Base-by-base conservation (phyloP, 176 grass and related monocot species). In the Oryza glumipatula region DNA sequence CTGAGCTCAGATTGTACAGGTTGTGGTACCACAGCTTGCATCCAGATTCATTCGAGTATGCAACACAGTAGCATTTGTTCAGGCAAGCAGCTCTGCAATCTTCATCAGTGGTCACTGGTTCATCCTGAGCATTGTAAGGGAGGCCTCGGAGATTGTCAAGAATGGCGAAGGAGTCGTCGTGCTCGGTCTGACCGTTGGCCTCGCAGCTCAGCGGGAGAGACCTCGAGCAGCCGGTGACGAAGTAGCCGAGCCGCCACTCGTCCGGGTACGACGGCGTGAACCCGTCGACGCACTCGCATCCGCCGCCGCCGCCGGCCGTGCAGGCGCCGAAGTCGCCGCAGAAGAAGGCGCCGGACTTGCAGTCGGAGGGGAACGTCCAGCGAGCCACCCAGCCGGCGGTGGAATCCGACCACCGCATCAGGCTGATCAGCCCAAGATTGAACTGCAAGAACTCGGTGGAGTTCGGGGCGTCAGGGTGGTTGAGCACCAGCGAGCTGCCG, bases 1-100 rank as follows among this genome's bases (percentile, higher is more conserved):
- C 33, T 22, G 67, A 67, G 21, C 64, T 88, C 58, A 73, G 24
- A 70, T 88, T 80, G 36, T 81, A 67, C 21, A 91, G 14, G 23
- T 85, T 19, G 9, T 82, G 49, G 24, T 76, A 66, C 89, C 89
- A 91, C 0, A 91, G 38, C 45, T 49, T 78, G 85, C 89, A 91
- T 61, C 64, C 76, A 15, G 65, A 13, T 26, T 12, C 39, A 77
- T 47, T 73, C 3, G 85, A 60, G 69, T 84, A 91, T 17, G 89
- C 89, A 2, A 84, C 49, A 21, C 89, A 88, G 73, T 82, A 88
- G 67, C 89, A 91, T 76, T 88, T 88, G 76, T 21, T 88, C 46
- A 19, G 4, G 21, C 89, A 91, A 14, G 80, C 67, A 11, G 5
- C 65, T 84, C 86, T 76, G 67, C 89, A 91, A 43, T 87, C 75